These are phyloP conservation scores for Eucalyptus brandiana DNA, from an alignment of 345 rosid genomes.

Conservation along the genomic window DNA sequence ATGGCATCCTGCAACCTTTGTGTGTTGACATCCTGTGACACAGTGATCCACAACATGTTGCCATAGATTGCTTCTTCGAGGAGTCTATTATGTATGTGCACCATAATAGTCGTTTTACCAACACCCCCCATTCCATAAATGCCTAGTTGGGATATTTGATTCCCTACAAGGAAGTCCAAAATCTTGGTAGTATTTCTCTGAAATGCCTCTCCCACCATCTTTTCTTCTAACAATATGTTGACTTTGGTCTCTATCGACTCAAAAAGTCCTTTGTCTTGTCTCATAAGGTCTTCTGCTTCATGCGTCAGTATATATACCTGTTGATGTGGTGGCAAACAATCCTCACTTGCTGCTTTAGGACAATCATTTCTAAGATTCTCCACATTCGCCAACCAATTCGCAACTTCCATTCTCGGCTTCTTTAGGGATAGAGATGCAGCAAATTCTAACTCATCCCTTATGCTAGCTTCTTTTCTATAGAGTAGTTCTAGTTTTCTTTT, in stretches of 20 bases:
- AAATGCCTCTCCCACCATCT: background rate
- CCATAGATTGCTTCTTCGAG: too few relatives aligned
- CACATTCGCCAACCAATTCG: background rate
- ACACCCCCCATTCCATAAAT: background rate
- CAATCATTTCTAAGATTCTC: background rate
- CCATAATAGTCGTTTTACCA: background rate
- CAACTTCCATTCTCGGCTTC: background rate
- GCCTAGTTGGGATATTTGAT: background rate
- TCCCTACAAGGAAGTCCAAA: background rate
- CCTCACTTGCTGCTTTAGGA: background rate
- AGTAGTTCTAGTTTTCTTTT: background rate
- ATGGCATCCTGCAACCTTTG: background rate
- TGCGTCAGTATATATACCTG: background rate
- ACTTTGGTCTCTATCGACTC: background rate
- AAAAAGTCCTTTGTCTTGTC: background rate
- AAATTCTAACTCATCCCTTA: background rate
- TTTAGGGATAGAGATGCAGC: background rate
- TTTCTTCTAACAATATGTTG: background rate
- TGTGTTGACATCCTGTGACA: background rate
- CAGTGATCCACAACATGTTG: background rate
- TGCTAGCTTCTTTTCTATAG: background rate
- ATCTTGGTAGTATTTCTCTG: background rate
- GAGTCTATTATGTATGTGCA: background rate
- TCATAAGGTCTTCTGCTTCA: too few relatives aligned
- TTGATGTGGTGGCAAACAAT: background rate